phyloP scores from a whole-genome alignment of 176 grass and related monocot species.

The Rhynchospora breviuscula region DNA sequence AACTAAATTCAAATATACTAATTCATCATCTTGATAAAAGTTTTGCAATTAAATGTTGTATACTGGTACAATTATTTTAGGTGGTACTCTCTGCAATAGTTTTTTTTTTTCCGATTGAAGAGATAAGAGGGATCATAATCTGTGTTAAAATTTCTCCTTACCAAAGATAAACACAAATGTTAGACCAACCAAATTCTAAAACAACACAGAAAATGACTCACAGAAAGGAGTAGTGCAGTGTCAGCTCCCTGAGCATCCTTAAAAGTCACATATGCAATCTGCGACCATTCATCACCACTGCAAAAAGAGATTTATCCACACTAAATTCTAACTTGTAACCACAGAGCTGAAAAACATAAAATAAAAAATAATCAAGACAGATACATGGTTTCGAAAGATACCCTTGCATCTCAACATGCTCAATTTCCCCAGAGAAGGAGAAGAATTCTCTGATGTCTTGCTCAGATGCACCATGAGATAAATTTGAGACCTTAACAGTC shows the following conservation, averaged over 20 bases:
- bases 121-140: not conserved
- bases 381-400: conserved; percentile 2
- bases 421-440: conserved; percentile 91
- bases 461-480: conserved; percentile 69
- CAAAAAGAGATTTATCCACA: not conserved
- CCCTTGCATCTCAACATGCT: conserved; percentile 85
- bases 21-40: not conserved
- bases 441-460: conserved; percentile 94
- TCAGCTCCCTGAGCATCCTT: conserved; percentile 84
- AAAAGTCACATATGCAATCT: conserved; percentile 97
- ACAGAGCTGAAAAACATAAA: not conserved
- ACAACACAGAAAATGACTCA: conserved; percentile 28
- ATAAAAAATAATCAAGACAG: not conserved
- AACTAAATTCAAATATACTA: not conserved
- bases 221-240: conserved; percentile 93
- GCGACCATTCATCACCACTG: conserved; percentile 91
- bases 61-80: not conserved
- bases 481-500: conserved; percentile 77
- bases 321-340: not conserved
- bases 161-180: not conserved
- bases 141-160: not conserved
- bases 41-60: not conserved
- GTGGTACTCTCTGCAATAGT: not conserved
- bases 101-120: not conserved
- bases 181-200: not conserved